Base-by-base conservation (phyloP, 805 yeast genomes). In the Wickerhamomyces sydowiorum region DNA sequence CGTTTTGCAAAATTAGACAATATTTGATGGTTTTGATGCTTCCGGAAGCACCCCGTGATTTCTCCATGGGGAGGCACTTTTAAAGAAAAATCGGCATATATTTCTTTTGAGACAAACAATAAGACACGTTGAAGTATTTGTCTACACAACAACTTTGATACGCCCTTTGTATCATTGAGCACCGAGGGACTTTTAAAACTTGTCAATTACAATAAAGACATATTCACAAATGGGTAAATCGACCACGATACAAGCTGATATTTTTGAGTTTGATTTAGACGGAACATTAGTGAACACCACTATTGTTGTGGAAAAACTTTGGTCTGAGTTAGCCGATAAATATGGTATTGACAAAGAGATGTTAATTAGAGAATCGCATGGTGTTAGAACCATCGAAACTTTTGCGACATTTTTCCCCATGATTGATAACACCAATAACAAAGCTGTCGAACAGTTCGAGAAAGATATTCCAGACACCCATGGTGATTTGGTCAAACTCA, bases 231-330 rank as follows among this genome's bases (percentile, higher is more conserved):
- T 53, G 53, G 54, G 56, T 44, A 2, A 40, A 42, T 14, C 49
- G 37, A 14, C 43, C 37, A 9, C 39, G 54, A 4, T 38, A 48
- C 24, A 38, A 58, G 15, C 35, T 2, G 61, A 56, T 31, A 30
- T 57, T 14, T 44, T 53, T 49, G 75, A 85, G 48, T 87, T 87
- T 64, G 96, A 87, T 66, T 79, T 89, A 40, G 96, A 87, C 61
- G 96, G 96, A 40, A 87, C 96, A 24, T 70, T 87, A 57, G 87
- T 87, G 59, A 79, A 83, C 62, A 84, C 95, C 32, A 86, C 91
- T 45, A 80, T 78, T 43, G 87, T 93, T 45, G 86, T 86, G 47
- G 87, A 85, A 57, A 83, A 79, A 56, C 79, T 86, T 68, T 87
- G 95, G 95, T 76, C 75, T 55, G 82, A 78, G 45, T 75, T 84